Evolutionary conservation across 306 rosid genomes (phyloP).

Genomic region (Lathyrus tuberosus): DNA sequence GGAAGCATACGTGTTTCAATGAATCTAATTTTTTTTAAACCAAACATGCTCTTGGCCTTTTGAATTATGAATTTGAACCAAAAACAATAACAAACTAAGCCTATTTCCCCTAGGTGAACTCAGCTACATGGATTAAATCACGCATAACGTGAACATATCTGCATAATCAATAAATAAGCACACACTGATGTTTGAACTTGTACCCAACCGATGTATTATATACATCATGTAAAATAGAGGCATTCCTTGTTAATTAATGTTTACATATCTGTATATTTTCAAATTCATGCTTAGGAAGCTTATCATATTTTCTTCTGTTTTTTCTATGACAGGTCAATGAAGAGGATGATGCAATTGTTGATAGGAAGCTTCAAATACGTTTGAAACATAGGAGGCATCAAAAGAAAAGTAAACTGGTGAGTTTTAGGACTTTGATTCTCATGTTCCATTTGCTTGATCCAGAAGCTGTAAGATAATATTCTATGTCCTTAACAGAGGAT

Average conservation of each 20-base stretch:
- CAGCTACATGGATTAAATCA: background rate
- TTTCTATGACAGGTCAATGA: slow-evolving; percentile 73
- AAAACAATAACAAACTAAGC: background rate
- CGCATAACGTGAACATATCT: background rate
- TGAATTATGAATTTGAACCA: background rate
- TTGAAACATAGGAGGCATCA: slow-evolving; percentile 73
- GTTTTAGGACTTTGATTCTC: slow-evolving; percentile 22
- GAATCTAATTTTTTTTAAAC: background rate
- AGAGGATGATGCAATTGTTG: slow-evolving; percentile 87
- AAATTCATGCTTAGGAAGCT: slow-evolving; percentile 23
- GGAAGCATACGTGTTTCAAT: background rate
- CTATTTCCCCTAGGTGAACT: background rate
- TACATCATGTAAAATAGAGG: slow-evolving; percentile 21
- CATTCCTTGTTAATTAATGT: slow-evolving; percentile 19
- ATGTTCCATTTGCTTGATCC: slow-evolving; percentile 20
- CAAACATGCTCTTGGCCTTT: slow-evolving; percentile 18
- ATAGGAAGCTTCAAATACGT: slow-evolving; percentile 69
- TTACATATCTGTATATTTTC: background rate
- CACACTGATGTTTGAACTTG: background rate
- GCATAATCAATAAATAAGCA: background rate
- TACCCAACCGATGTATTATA: background rate
- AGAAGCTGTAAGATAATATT: slow-evolving; percentile 22
- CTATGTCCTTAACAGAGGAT: slow-evolving; percentile 1
- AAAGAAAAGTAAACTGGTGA: slow-evolving; percentile 71
- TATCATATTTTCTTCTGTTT: slow-evolving; percentile 25